Evolutionary conservation across 306 rosid genomes (phyloP), one percentile per base, ranked within the genome.

Genomic region (Quillaja saponaria): DNA sequence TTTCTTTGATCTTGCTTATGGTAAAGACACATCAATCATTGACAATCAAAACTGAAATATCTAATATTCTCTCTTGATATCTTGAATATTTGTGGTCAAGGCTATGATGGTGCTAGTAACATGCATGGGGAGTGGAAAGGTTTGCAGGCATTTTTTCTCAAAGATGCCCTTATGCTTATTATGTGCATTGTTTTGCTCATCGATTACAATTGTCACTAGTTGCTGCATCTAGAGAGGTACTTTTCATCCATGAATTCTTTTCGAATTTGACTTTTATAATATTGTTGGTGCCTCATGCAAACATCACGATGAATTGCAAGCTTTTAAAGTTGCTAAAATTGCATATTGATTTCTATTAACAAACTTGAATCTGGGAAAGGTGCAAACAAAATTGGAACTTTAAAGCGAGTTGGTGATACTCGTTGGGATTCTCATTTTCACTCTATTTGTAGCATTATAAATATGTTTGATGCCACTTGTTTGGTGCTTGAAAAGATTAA

Each of bases 151-250:
- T 61, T 52, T 11, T 44, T 60, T 49, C 15, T 34, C 5, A 37
- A 33, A 10, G 38, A 50, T 50, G 37, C 38, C 55, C 17, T 18
- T 48, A 3, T 58, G 37, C 34, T 10, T 34, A 40, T 41, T 40
- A 58, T 58, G 31, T 58, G 5, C 40, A 20, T 44, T 60, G 39
- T 9, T 41, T 44, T 13, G 3, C 53, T 41, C 54, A 44, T 60
- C 15, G 13, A 13, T 25, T 25, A 25, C 31, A 25, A 25, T 25
- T 25, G 4, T 25, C 31, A 25, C n/a, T n/a, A n/a, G n/a, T n/a
- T n/a, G n/a, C 31, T 25, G 31, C 31, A n/a, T n/a, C n/a, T n/a
- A n/a, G n/a, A 25, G 46, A 41, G 46, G 14, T 41, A 41, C 10
- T 41, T 41, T 41, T 13, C 9, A 10, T 41, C 46, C 12, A 41